phyloP scores from a whole-genome alignment of 169 alveolate genomes.

The Plasmodium vivax region DNA sequence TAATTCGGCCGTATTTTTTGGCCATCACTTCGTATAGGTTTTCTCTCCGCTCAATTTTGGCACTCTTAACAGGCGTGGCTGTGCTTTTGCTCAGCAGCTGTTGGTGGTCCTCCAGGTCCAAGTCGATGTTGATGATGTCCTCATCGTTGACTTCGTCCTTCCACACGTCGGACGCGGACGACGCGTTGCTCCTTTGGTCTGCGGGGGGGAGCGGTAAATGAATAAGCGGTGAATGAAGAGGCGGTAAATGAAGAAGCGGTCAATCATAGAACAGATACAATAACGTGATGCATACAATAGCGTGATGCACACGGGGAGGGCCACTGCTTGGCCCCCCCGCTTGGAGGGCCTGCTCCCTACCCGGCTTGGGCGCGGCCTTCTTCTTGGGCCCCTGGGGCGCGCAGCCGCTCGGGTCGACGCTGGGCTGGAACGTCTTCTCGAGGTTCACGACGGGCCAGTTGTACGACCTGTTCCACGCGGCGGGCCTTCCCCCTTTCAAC shows the following conservation, averaged over 20 bases:
- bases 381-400: neutral
- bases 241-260: neutral
- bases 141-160: slow-evolving; percentile 71
- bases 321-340: neutral
- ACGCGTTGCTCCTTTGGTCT: slow-evolving; percentile 70
- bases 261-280: too few species aligned
- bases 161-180: slow-evolving; percentile 78
- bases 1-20: slow-evolving; percentile 57
- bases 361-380: neutral
- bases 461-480: slow-evolving; percentile 47
- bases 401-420: neutral
- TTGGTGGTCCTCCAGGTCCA: slow-evolving; percentile 1
- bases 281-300: too few species aligned
- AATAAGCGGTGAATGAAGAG: neutral
- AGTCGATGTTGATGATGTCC: slow-evolving; percentile 50
- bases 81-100: neutral
- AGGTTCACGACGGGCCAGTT: slow-evolving; percentile 58
- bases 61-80: neutral
- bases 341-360: neutral
- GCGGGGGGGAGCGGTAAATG: neutral
- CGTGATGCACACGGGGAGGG: too few species aligned
- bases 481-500: neutral
- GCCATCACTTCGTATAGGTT: neutral
- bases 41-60: slow-evolving; percentile 36
- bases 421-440: neutral